Conservation (phyloP, 1,139 yeast species). For the Geotrichum candidum region DNA sequence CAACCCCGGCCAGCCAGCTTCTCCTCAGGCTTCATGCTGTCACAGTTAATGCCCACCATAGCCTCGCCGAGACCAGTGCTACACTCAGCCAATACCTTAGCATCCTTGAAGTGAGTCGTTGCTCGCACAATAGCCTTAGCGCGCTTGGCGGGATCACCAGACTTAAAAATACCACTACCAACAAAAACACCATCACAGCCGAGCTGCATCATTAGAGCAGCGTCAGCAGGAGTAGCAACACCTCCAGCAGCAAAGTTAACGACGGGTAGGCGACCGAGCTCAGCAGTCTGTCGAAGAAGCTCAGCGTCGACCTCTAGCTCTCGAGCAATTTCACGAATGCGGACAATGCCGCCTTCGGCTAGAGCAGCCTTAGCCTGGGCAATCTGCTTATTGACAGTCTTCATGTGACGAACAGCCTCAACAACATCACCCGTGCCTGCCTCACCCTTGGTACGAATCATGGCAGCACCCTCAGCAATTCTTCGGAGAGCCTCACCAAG, state of each 20-base stretch:
- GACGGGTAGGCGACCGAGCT: slow-evolving; percentile 65
- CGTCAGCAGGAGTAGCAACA: slow-evolving; percentile 85
- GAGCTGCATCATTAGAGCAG: slow-evolving; percentile 81
- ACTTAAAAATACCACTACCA: slow-evolving; percentile 83
- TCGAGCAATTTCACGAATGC: slow-evolving; percentile 51
- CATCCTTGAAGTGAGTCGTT: slow-evolving; percentile 66
- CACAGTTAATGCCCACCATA: slow-evolving; percentile 64
- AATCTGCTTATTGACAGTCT: slow-evolving; percentile 54
- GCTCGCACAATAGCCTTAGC: slow-evolving; percentile 81
- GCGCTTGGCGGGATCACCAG: slow-evolving; percentile 65
- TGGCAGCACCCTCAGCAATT: slow-evolving; percentile 78
- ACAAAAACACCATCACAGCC: slow-evolving; percentile 92
- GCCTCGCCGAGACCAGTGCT: slow-evolving; percentile 73
- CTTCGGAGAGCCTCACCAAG: slow-evolving; percentile 82
- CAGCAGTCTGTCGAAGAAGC: slow-evolving; percentile 47
- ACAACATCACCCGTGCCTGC: slow-evolving; percentile 88
- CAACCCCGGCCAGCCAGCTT: slow-evolving; percentile 51
- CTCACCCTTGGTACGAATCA: slow-evolving; percentile 85
- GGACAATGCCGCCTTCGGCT: slow-evolving; percentile 44
- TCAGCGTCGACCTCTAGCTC: slow-evolving; percentile 44
- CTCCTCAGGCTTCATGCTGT: slow-evolving; percentile 44
- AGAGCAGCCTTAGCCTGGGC: slow-evolving; percentile 42
- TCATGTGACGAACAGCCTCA: slow-evolving; percentile 77
- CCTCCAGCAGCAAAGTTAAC: slow-evolving; percentile 92
- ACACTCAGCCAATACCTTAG: slow-evolving; percentile 57